Base-by-base conservation (phyloP, 495 filamentous ascomycete species). In the Talaromyces proteolyticus region DNA sequence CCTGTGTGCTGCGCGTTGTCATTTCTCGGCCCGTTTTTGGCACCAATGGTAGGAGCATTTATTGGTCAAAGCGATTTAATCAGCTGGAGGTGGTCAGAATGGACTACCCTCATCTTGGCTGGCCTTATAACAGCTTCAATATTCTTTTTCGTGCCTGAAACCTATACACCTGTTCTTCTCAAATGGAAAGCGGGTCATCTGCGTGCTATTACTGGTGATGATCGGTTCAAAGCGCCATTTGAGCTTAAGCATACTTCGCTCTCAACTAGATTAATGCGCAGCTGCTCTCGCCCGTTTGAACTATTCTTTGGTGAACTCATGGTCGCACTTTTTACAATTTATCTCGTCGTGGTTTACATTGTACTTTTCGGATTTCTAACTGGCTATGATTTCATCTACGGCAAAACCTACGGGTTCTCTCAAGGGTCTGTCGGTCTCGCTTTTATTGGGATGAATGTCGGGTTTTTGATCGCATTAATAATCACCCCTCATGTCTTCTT, bases 311-410 rank as follows among this genome's bases (percentile, higher is more conserved):
- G 45, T 7, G 72, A 76, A 46, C 60, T 66, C 2, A 73, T 79
- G 45, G 62, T 76, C 44, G 63, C 68, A 10, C 61, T 69, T 0
- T 59, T 84, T n/a, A 71, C 74, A 0, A 49, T 78, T 3, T 85
- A 84, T 50, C 60, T 84, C 16, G 70, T 75, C 0, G 58, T 84
- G 2, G 63, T 85, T 11, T 85, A 84, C 54, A 72, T 81, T 47
- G 69, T 85, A 8, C 68, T 84, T 0, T 85, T 84, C 62, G 74
- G 75, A 5, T 84, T 84, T 58, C 61, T 82, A 8, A 70, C 74
- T 17, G 81, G 79, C 5, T 87, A 83, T 56, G 68, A 70, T 4
- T 78, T 74, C 59, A 75, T 86, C 49, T 87, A 82, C 57, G 61
- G 63, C 22, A 67, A 78, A 1, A 76, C 73, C 0, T 76, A 85